Evolutionary conservation across 2,329 filamentous ascomycete species (phyloP), one percentile per base, ranked within the genome.

Genomic region (Ilyonectria robusta): DNA sequence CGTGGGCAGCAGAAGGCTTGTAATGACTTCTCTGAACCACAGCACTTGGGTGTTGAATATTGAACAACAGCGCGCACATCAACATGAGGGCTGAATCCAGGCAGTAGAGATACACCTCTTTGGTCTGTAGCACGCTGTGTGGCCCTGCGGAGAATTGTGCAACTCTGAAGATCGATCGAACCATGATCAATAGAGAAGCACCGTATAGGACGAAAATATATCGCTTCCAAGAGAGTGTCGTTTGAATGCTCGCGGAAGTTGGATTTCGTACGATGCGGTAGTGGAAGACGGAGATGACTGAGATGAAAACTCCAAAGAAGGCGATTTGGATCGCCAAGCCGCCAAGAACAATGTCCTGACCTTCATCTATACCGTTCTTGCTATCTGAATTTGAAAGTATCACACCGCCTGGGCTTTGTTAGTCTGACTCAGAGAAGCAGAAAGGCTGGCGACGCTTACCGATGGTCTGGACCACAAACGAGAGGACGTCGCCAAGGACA

Each of bases 281-380:
- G 66, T 88, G 83, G 75, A 87, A 88, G 0, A 84, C 66, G 1
- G 80, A 65, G 0, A 84, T 80, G 0, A 82, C 79, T 2, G 82
- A 51, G 19, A 86, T 76, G 70, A 90, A 90, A 23, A 88, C 76
- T 11, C 79, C 79, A 63, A 90, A 89, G 53, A 87, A 82, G 29
- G 86, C 35, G 15, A 90, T 81, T 70, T 91, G 88, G 11, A 89
- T 73, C 15, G 85, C 76, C 4, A 91, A 77, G 5, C 88, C 88
- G 7, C 70, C 83, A 8, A 89, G 75, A 26, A 89, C 83, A 58
- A 90, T 78, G n/a, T 83, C 80, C 63, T 84, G 76, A 15, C 84
- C 85, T 3, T 33, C 15, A 76, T 64, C 51, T 57, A 69, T 47
- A 44, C 62, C 50, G 76, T 71, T 4, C 75, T 73, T 1, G 63